Conservation (phyloP, 257 asterid genomes). For the Solanum etuberosum region DNA sequence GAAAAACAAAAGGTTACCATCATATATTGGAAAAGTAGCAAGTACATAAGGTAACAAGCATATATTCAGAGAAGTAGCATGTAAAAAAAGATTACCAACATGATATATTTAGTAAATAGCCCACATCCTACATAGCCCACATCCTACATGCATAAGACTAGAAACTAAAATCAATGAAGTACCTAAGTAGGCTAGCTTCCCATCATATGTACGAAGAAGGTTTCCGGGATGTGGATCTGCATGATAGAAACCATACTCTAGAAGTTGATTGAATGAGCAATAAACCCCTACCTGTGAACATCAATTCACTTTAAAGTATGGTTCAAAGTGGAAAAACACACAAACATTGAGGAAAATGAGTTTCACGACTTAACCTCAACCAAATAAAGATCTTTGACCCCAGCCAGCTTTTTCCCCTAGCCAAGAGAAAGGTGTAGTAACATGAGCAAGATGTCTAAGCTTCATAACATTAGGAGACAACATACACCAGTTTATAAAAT, state of each 20-base stretch:
- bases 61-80: background rate
- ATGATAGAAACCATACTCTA: constrained; percentile 89
- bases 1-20: background rate
- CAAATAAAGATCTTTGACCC: constrained; percentile 82
- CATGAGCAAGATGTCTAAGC: background rate
- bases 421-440: constrained; percentile 7
- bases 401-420: constrained; percentile 90
- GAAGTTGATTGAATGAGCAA: constrained; percentile 97
- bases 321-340: background rate
- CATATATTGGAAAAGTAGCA: background rate
- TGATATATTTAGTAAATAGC: background rate
- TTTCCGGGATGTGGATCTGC: constrained; percentile 99
- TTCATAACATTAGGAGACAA: background rate
- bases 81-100: background rate
- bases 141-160: constrained; percentile 4
- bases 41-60: background rate
- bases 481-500: background rate
- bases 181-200: constrained; percentile 96
- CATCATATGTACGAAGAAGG: constrained; percentile 82
- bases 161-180: constrained; percentile 8
- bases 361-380: constrained; percentile 58
- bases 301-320: background rate
- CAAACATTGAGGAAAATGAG: background rate
- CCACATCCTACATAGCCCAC: background rate
- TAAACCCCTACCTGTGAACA: constrained; percentile 82